phyloP scores from a whole-genome alignment of 768 basidiomycete species.

The Leucocoprinus leucothites region DNA sequence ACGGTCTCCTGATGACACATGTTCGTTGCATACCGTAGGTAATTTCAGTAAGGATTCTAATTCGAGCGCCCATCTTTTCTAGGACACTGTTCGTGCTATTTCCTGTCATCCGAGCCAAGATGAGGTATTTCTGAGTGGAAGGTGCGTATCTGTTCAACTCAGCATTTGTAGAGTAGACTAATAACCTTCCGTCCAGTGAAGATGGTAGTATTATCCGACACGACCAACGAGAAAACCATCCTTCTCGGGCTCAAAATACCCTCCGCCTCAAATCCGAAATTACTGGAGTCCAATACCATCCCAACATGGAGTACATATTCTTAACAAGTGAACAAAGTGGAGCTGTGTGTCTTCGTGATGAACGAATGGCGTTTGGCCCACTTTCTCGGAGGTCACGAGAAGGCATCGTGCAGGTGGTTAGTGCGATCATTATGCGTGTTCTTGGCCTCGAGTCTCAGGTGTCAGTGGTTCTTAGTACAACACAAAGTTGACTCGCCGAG shows the following conservation, averaged over 20 bases:
- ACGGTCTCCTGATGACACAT: slow-evolving; percentile 14
- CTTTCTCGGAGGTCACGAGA: slow-evolving; percentile 35
- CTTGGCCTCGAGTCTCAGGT: slow-evolving; percentile 4
- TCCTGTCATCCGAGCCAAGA: slow-evolving; percentile 67
- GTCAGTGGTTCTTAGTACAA: slow-evolving; percentile 38
- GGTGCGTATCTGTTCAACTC: slow-evolving; percentile 39
- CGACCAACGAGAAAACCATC: slow-evolving; percentile 44
- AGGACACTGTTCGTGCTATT: slow-evolving; percentile 68
- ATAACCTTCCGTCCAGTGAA: slow-evolving; percentile 41
- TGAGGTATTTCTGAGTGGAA: slow-evolving; percentile 66
- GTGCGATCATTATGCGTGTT: slow-evolving; percentile 11
- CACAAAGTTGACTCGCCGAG: slow-evolving; percentile 40
- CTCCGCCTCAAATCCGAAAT: slow-evolving; percentile 55
- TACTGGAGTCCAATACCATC: slow-evolving; percentile 66
- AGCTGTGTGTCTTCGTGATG: slow-evolving; percentile 63
- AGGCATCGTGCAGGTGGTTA: slow-evolving; percentile 56
- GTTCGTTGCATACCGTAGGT: slow-evolving; percentile 21
- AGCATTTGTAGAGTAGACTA: neutral
- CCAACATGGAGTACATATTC: slow-evolving; percentile 65
- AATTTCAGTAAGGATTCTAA: neutral
- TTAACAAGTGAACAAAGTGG: slow-evolving; percentile 60
- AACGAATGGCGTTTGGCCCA: slow-evolving; percentile 71
- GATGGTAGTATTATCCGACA: slow-evolving; percentile 66
- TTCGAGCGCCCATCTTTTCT: neutral
- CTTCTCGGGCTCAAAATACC: slow-evolving; percentile 42